Conservation (phyloP, 495 filamentous ascomycete species). For the Lasiosphaeria ovina region DNA sequence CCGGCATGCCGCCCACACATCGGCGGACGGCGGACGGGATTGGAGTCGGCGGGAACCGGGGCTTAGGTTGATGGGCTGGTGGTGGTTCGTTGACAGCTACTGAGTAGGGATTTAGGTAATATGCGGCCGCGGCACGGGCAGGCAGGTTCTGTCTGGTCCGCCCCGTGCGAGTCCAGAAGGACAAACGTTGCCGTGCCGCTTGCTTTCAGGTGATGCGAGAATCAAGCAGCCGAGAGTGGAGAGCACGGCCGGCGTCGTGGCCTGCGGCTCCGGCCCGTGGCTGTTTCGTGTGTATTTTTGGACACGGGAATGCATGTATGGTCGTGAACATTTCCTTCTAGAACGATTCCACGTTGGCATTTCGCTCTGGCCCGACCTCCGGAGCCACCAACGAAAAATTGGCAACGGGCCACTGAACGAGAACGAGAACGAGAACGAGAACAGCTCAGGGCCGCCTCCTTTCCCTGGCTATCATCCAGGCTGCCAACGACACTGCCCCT, state of each 20-base stretch:
- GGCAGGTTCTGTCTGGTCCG: neutral
- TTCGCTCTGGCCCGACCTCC: neutral
- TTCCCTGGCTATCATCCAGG: neutral
- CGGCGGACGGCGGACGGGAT: neutral
- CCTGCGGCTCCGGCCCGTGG: neutral
- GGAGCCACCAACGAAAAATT: neutral
- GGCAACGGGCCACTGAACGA: neutral
- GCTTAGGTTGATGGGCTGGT: no score
- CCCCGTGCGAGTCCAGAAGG: no score
- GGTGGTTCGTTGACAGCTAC: no score
- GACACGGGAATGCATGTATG: neutral
- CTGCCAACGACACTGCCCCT: no score
- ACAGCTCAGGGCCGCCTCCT: neutral
- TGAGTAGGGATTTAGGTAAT: no score
- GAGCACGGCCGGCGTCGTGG: neutral
- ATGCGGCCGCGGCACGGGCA: neutral
- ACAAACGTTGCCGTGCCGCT: neutral
- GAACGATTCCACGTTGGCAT: neutral
- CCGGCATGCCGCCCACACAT: neutral
- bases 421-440: neutral
- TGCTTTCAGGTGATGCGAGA: neutral
- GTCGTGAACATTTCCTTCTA: neutral
- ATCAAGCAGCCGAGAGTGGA: neutral
- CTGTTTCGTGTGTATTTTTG: slow-evolving; percentile 1
- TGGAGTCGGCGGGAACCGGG: no score